Conservation (phyloP, 257 asterid species). For the Capsicum baccatum region DNA sequence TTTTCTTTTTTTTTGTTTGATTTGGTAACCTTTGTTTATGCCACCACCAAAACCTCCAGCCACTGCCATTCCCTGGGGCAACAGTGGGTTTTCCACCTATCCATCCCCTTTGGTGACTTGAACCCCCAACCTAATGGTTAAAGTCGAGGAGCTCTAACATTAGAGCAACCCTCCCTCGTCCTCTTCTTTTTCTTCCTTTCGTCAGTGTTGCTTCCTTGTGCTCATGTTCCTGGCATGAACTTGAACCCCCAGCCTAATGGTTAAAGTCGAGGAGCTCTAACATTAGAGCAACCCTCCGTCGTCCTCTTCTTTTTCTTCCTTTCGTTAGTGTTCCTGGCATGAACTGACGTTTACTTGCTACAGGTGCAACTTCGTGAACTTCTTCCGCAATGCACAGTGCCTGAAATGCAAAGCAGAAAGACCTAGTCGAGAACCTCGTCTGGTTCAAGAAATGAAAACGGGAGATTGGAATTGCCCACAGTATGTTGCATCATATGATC, state of each 20-base stretch:
- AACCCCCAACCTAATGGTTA: not conserved
- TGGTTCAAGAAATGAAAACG: slow-evolving; percentile 52
- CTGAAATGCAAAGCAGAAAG: slow-evolving; percentile 54
- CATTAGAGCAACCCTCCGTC: not conserved
- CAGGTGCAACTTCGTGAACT: slow-evolving; percentile 90
- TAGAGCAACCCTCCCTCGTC: not conserved
- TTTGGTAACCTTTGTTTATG: not conserved
- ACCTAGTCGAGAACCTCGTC: slow-evolving; percentile 42
- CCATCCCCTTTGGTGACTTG: not conserved
- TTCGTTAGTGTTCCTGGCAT: not conserved
- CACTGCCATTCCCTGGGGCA: slow-evolving; percentile 21
- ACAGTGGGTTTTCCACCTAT: not conserved
- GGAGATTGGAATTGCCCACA: slow-evolving; percentile 87
- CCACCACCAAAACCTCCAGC: not conserved
- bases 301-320: not conserved
- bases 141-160: slow-evolving; percentile 5
- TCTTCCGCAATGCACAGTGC: slow-evolving; percentile 67
- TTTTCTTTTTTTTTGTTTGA: not conserved
- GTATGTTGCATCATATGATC: slow-evolving; percentile 49
- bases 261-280: not conserved
- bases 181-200: not conserved
- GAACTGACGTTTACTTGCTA: slow-evolving; percentile 37
- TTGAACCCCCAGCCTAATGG: not conserved
- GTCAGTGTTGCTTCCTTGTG: not conserved
- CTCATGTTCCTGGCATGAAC: not conserved